Evolutionary conservation across 305 asterid species (phyloP).

Genomic region (Fraxinus albicans): DNA sequence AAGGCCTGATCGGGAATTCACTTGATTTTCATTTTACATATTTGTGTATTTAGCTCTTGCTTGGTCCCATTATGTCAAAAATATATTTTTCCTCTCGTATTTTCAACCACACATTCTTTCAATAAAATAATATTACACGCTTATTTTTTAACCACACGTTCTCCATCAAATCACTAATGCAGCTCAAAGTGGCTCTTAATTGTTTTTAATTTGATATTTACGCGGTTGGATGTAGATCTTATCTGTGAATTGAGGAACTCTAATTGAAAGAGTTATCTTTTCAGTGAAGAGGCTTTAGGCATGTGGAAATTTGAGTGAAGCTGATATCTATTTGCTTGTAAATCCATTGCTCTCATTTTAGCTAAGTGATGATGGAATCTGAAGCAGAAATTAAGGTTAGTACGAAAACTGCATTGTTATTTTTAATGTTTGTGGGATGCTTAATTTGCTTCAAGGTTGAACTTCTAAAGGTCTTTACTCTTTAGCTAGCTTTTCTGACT

Average conservation of each 20-base stretch:
- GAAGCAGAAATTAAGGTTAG: conserved; percentile 80
- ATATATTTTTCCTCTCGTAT: no score
- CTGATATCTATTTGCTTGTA: conserved; percentile 24
- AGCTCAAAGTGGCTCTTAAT: neutral
- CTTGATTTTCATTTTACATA: neutral
- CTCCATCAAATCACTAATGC: no score
- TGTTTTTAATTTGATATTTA: neutral
- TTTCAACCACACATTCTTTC: no score
- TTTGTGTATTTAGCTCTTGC: neutral
- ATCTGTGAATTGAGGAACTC: conserved; percentile 24
- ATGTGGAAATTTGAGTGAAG: conserved; percentile 48
- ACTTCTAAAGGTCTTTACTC: neutral
- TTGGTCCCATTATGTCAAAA: no score
- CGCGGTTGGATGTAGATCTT: conserved; percentile 35
- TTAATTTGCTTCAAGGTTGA: neutral
- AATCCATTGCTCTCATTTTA: conserved; percentile 29
- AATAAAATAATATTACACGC: no score
- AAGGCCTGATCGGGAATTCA: conserved; percentile 9
- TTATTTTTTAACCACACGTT: no score
- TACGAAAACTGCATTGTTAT: conserved; percentile 12
- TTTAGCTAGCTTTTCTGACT: neutral
- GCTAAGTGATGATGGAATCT: conserved; percentile 58
- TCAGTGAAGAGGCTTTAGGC: conserved; percentile 28
- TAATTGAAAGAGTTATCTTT: neutral
- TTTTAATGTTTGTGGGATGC: conserved; percentile 10